phyloP scores from a whole-genome alignment of 208 protist genomes.

The Acanthamoeba triangularis region DNA sequence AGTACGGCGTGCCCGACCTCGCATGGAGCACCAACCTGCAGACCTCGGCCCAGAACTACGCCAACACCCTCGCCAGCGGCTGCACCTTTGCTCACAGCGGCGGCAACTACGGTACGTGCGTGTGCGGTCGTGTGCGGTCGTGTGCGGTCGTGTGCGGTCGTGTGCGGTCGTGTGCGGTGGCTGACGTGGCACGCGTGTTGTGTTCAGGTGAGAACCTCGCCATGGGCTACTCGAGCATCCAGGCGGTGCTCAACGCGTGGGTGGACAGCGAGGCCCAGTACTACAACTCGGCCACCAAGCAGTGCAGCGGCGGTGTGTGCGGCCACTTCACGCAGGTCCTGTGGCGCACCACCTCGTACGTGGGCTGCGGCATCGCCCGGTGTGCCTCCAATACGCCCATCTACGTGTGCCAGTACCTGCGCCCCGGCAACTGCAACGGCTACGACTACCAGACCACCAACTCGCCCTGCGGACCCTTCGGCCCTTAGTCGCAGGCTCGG shows the following conservation, averaged over 20 bases:
- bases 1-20: conserved; percentile 15
- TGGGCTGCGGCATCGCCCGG: conserved; percentile 55
- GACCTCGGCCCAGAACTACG: conserved; percentile 22
- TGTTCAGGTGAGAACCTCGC: conserved; percentile 3
- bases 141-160: too few relatives aligned
- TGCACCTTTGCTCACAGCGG: background rate
- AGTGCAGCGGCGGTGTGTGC: conserved; percentile 25
- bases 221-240: conserved; percentile 5
- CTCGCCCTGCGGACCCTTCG: background rate
- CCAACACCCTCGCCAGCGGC: background rate
- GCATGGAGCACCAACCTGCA: background rate
- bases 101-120: conserved; percentile 9
- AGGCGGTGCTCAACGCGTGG: background rate
- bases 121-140: too few relatives aligned
- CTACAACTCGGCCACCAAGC: background rate
- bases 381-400: background rate
- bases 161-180: too few relatives aligned
- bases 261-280: conserved; percentile 51
- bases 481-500: too few relatives aligned
- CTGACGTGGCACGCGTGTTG: background rate
- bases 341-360: conserved; percentile 28
- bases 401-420: conserved; percentile 55
- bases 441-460: conserved; percentile 5
- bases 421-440: conserved; percentile 61
- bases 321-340: conserved; percentile 78